Evolutionary conservation across 2,329 filamentous ascomycete species (phyloP), one percentile per base, ranked within the genome.

Genomic region (Claviceps digitariae): DNA sequence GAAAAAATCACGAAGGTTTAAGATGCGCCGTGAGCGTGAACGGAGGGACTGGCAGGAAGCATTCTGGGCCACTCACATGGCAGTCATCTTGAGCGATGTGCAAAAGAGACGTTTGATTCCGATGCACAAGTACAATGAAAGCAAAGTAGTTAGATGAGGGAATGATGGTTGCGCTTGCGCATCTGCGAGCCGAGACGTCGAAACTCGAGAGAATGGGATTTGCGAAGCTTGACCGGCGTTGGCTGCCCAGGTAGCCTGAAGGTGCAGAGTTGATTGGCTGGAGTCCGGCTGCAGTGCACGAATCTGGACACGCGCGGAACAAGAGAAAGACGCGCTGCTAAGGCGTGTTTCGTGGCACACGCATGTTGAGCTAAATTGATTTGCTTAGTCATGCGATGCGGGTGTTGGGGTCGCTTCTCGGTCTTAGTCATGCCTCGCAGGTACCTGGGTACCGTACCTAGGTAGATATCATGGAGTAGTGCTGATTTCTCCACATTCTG

Each of bases 1-100:
- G 20, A 13, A n/a, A 15, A 4, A n/a, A 29, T 8, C 6, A 34
- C 27, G 25, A 12, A 20, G 15, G 27, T 34, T 49, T 25, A 50
- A 15, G 29, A 45, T 36, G 40, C 38, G 41, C 47, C 23, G 20
- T 17, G 20, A 29, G 23, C 23, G 13, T n/a, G n/a, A n/a, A n/a
- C n/a, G n/a, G n/a, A n/a, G n/a, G n/a, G n/a, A n/a, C n/a, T n/a
- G n/a, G n/a, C n/a, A n/a, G n/a, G 38, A 45, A 34, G 31, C 15
- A 29, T 20, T n/a, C 20, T 10, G 20, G 36, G 29, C 23, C 47
- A 64, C 67, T 63, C 57, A 69, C 67, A 69, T 69, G 51, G 67
- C 67, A 61, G 67, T 68, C 67, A 69, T 69, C 48, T 59, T 62
- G 59, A 15, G n/a, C 43, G 21, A 52, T 50, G 46, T 47, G 53